Conservation (phyloP, 2,329 filamentous ascomycete genomes). For the Fusarium guadeloupense region DNA sequence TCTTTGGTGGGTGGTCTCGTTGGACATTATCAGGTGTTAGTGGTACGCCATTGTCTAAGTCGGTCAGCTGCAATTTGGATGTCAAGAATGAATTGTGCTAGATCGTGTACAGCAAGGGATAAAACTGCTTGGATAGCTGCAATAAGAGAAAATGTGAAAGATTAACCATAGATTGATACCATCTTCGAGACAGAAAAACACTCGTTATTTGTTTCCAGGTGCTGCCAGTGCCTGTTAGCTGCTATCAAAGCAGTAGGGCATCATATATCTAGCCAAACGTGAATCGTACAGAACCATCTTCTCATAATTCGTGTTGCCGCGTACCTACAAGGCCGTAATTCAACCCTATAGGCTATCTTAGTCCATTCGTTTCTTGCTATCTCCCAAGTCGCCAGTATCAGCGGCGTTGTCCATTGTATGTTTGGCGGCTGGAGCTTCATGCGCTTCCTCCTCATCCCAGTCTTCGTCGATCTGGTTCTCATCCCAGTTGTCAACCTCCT, state of each 20-base stretch:
- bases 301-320: constrained; percentile 5
- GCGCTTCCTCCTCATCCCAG: constrained; percentile 64
- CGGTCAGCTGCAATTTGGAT: neutral
- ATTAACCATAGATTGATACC: neutral
- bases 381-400: constrained; percentile 44
- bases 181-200: neutral
- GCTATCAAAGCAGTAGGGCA: neutral
- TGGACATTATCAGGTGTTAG: neutral
- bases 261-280: constrained; percentile 2
- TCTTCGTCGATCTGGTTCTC: constrained; percentile 74
- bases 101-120: too few species aligned
- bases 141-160: neutral
- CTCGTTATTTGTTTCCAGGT: neutral
- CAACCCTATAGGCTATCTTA: constrained; percentile 24
- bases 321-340: neutral
- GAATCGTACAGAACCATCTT: constrained; percentile 23
- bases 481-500: constrained; percentile 93
- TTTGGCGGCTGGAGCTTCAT: constrained; percentile 27
- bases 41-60: neutral
- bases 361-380: constrained; percentile 48
- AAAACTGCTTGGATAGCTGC: neutral
- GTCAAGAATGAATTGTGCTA: too few species aligned
- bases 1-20: neutral
- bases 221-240: neutral
- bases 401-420: constrained; percentile 31